A percentile compares a stretch with the other conserved stretches of the same genome.
Conservation (phyloP, 306 rosid genomes). For the Sphenostylis stenocarpa region DNA sequence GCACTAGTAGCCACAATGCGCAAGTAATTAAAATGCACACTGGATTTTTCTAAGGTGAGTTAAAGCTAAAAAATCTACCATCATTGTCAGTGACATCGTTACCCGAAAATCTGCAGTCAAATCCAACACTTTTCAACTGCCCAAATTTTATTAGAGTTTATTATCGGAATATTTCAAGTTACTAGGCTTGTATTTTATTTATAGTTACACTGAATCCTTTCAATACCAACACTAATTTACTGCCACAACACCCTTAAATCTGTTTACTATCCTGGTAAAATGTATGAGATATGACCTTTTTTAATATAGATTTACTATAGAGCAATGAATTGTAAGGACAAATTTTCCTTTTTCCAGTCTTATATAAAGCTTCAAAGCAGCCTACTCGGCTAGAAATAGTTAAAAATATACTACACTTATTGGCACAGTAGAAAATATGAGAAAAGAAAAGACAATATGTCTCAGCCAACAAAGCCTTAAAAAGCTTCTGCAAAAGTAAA, state of each 20-base stretch:
- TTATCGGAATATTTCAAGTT: neutral
- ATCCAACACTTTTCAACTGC: constrained; percentile 8
- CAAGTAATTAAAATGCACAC: neutral
- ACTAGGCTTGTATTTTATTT: neutral
- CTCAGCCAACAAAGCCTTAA: neutral
- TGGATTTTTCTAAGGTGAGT: neutral
- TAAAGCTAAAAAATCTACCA: constrained; percentile 5
- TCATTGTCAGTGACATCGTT: too few relatives aligned
- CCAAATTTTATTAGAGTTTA: neutral
- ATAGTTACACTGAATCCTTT: neutral
- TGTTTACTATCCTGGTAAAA: too few relatives aligned
- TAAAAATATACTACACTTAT: neutral
- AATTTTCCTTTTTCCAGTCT: neutral
- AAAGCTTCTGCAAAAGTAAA: neutral
- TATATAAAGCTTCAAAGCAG: neutral
- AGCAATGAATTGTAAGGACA: too few relatives aligned
- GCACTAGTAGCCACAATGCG: neutral
- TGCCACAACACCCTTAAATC: neutral
- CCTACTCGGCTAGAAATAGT: neutral
- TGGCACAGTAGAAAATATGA: neutral
- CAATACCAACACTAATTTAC: neutral
- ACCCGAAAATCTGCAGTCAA: neutral
- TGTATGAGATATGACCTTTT: too few relatives aligned
- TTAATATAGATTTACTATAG: too few relatives aligned
- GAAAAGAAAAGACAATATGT: neutral